These are phyloP conservation scores for Globisporangium middletonii DNA, from an alignment of 352 stramenopile species.

Conservation along the genomic window DNA sequence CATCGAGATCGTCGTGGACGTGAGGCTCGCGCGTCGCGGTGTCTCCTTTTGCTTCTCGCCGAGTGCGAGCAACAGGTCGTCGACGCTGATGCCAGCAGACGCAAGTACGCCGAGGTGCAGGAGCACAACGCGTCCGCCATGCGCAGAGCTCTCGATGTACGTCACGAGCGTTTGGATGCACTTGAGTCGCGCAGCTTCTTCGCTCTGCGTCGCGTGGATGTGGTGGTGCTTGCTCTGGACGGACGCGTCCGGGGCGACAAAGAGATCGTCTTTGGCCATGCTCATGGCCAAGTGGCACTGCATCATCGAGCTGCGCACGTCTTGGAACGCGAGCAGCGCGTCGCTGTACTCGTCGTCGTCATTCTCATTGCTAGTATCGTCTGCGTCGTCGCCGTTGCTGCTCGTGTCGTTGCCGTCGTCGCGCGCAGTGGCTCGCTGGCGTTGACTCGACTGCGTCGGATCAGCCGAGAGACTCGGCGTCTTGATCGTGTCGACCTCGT, in stretches of 20 bases:
- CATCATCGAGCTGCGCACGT: slow-evolving; percentile 61
- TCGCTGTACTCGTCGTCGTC: slow-evolving; percentile 43
- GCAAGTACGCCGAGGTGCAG: slow-evolving; percentile 55
- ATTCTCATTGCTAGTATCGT: slow-evolving; percentile 8
- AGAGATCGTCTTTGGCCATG: slow-evolving; percentile 20
- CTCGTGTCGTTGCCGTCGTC: neutral
- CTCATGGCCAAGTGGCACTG: slow-evolving; percentile 48
- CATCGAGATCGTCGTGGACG: slow-evolving; percentile 14
- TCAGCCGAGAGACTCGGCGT: too few relatives aligned
- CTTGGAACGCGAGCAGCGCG: slow-evolving; percentile 46
- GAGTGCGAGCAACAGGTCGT: slow-evolving; percentile 46
- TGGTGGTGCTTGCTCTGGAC: slow-evolving; percentile 21
- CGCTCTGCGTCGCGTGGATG: slow-evolving; percentile 21
- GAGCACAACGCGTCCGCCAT: slow-evolving; percentile 50
- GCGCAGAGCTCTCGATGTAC: slow-evolving; percentile 45
- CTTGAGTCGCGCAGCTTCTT: slow-evolving; percentile 30
- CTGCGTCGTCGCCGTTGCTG: slow-evolving; percentile 12
- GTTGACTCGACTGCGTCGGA: too few relatives aligned
- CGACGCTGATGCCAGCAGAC: slow-evolving; percentile 33
- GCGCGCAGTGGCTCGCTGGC: neutral
- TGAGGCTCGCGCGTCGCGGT: slow-evolving; percentile 11
- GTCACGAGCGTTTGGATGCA: slow-evolving; percentile 32
- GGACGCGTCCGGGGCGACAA: slow-evolving; percentile 12
- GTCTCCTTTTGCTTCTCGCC: slow-evolving; percentile 55
- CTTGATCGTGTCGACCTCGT: slow-evolving; percentile 2